Percentiles rank a stretch among this genome's conserved stretches.
Evolutionary conservation across 2,329 filamentous ascomycete genomes (phyloP).

Genomic region (Fusarium pseudoanthophilum): DNA sequence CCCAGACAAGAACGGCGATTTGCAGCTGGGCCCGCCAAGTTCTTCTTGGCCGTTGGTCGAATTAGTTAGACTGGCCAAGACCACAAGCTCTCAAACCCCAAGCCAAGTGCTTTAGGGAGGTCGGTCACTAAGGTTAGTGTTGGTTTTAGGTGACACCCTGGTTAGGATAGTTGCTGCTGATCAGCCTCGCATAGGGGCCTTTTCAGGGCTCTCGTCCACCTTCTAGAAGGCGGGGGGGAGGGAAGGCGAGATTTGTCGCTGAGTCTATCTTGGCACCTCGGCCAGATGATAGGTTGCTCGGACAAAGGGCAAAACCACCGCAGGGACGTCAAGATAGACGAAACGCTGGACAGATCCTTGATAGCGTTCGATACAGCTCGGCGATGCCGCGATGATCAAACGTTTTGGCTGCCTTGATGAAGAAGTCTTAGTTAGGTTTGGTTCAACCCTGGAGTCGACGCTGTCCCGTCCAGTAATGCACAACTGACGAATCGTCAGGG

Average conservation of each 20-base stretch:
- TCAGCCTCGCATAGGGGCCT: conserved; percentile 46
- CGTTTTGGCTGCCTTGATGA: conserved; percentile 11
- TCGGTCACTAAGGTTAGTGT: conserved; percentile 30
- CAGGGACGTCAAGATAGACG: conserved; percentile 20
- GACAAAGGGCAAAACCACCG: conserved; percentile 22
- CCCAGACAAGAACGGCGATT: conserved; percentile 30
- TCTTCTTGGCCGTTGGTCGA: conserved; percentile 13
- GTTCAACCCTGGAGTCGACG: conserved; percentile 9
- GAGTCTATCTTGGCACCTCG: conserved; percentile 21
- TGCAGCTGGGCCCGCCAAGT: conserved; percentile 16
- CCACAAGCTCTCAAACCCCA: conserved; percentile 12
- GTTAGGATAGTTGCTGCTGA: conserved; percentile 39
- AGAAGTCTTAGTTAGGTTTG: conserved; percentile 25
- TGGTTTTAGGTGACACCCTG: conserved; percentile 42
- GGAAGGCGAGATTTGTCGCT: conserved; percentile 30
- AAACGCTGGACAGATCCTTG: conserved; percentile 9
- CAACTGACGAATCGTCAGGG: conserved; percentile 16
- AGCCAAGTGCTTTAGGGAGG: conserved; percentile 12
- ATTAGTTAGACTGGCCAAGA: neutral
- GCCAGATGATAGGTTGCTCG: conserved; percentile 24
- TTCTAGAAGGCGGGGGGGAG: conserved; percentile 44
- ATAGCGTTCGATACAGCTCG: conserved; percentile 14
- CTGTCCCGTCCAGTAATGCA: conserved; percentile 6
- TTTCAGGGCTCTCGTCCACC: conserved; percentile 26
- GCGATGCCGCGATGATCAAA: conserved; percentile 25